Base-by-base conservation (phyloP, 176 grass and related monocot species). In the Lolium multiflorum region DNA sequence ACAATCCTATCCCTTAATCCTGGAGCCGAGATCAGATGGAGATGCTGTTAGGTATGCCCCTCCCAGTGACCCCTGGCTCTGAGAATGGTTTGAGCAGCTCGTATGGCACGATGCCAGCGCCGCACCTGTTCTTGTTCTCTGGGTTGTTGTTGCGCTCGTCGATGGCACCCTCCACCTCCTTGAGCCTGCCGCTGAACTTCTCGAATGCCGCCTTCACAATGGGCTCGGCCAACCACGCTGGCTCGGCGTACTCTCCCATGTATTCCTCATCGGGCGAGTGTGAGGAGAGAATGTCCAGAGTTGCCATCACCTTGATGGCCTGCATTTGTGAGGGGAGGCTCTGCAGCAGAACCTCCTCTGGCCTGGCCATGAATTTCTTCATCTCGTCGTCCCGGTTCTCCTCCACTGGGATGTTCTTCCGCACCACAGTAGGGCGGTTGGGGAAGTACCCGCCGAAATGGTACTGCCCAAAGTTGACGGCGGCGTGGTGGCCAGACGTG, bases 241-340 rank as follows among this genome's bases (percentile, higher is more conserved):
- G 56, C 82, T 98, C 91, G 0, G 90, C 74, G 41, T 85, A 63
- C 71, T 86, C 78, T 6, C 93, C 93, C 58, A 98, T 20, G 88
- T 98, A 95, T 81, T 98, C 96, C 93, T 98, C 96, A 63, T 98
- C 96, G 1, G 91, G 93, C 2, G 93, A 91, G 91, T 98, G 96
- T 17, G 85, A 85, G 2, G 93, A 98, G 39, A 98, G 84, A 50
- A 93, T 90, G 69, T 96, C 96, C 12, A 95, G 92, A 37, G 94
- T 87, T 2, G 93, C 64, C 91, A 98, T 94, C 35, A 98, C 24
- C 62, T 52, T 81, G 71, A 92, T 88, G 12, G 90, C 92, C 76
- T 98, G 96, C 81, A 94, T 85, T 78, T 88, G 90, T 39, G 91
- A 91, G 4, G 96, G 96, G 5, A 94, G 83, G 69, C 81, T 82